A percentile compares a stretch with the other conserved stretches of the same genome.
Conservation (phyloP, 163 green algal species). For the Trebouxiophyceae sp. region DNA sequence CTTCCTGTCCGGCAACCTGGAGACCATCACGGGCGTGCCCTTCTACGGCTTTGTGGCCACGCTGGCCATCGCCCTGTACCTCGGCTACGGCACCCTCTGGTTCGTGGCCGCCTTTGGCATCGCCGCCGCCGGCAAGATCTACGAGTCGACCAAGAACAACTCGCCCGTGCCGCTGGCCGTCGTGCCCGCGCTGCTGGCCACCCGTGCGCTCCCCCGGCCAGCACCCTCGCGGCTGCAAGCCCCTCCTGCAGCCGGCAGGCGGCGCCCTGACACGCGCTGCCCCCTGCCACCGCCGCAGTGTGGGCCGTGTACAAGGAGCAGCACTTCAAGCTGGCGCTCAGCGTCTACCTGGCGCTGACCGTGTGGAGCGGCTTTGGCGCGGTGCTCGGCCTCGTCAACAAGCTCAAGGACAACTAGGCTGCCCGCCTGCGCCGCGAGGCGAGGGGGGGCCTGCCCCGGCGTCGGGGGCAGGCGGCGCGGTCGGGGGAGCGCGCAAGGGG, state of each 20-base stretch:
- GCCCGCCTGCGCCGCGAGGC: too few relatives aligned
- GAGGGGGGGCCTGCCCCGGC: too few relatives aligned
- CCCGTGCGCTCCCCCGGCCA: too few relatives aligned
- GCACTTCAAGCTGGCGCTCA: background rate
- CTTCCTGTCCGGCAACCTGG: constrained; percentile 6
- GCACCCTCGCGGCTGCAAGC: background rate
- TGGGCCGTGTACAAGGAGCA: constrained; percentile 12
- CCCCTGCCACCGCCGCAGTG: background rate
- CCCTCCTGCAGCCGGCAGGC: too few relatives aligned
- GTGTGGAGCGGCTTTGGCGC: background rate
- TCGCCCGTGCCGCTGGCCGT: constrained; percentile 1
- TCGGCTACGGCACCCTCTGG: constrained; percentile 12
- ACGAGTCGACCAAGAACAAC: background rate
- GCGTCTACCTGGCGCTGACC: constrained; percentile 2
- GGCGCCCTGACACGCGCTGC: too few relatives aligned
- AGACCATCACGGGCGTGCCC: background rate
- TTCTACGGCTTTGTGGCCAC: background rate
- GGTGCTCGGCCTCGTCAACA: background rate
- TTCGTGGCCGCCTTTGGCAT: constrained; percentile 3
- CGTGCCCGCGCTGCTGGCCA: too few relatives aligned
- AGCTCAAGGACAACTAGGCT: too few relatives aligned
- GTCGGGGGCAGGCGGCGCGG: too few relatives aligned
- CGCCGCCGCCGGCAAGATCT: background rate
- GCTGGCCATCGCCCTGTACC: constrained; percentile 5
- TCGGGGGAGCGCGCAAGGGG: too few relatives aligned